Evolutionary conservation across 139 green algal species (phyloP), one percentile per base, ranked within the genome.

Genomic region (Chlorella sp.): DNA sequence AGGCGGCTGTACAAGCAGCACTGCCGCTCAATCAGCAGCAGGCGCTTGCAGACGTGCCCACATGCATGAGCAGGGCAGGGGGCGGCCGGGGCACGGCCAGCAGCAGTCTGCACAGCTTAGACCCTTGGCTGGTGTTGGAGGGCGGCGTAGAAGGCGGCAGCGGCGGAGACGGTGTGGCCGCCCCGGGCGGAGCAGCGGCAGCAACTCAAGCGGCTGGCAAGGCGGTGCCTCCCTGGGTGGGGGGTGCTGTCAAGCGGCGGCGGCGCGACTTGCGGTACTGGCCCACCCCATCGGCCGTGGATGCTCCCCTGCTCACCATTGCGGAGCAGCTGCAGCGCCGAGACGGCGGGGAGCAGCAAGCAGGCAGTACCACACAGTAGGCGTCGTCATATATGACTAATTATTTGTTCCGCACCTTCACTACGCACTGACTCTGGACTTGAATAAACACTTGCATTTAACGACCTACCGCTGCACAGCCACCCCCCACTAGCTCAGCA

Each of bases 61-160:
- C 60, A 0, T 83, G 77, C 77, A 32, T 58, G 32, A 34, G 41
- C 60, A 40, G n/a, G 34, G 75, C 75, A n/a, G 22, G n/a, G 17
- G 67, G 34, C 44, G 65, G 67, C 75, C 34, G 48, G n/a, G 16
- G 34, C 26, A 43, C 58, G 2, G 30, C 30, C 76, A 60, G 24
- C 20, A 30, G 76, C 62, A 75, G 41, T 14, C 41, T 54, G 7
- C 48, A 70, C 22, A 70, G 40, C 56, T 11, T 73, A 8, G 77
- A 83, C 30, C 77, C 77, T 16, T 83, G 77, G 77, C 77, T 83
- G 58, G 36, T 83, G 13, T 17, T 83, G 38, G 40, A 72, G 26
- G 77, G 77, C 2, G 77, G 77, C 32, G 41, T 28, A 3, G 56
- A 54, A 0, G 73, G 46, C n/a, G 48, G 73, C 73, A 46, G 73